Conservation (phyloP, 2,329 filamentous ascomycete species). For the Talaromyces rugulosus region DNA sequence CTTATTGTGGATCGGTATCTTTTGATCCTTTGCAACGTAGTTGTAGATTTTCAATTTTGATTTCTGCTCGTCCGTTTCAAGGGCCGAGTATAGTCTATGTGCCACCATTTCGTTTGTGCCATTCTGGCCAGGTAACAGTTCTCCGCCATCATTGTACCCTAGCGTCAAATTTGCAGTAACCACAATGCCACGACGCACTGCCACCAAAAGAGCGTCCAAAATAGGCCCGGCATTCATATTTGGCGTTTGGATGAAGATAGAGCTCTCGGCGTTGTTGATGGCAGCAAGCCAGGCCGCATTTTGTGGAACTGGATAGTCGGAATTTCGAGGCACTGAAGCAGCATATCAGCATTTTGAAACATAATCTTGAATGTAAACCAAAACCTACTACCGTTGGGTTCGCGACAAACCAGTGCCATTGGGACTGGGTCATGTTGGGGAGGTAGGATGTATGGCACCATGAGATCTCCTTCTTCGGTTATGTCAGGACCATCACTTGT, state of each 20-base stretch:
- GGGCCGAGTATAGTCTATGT: slow-evolving; percentile 52
- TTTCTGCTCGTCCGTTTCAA: slow-evolving; percentile 51
- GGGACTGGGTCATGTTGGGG: slow-evolving; percentile 55
- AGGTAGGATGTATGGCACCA: slow-evolving; percentile 64
- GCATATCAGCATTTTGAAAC: not conserved
- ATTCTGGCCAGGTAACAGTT: slow-evolving; percentile 70
- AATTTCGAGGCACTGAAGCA: slow-evolving; percentile 51
- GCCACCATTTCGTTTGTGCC: slow-evolving; percentile 71
- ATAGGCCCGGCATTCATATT: slow-evolving; percentile 70
- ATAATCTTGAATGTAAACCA: not conserved
- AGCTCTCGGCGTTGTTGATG: slow-evolving; percentile 58
- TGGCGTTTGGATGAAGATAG: slow-evolving; percentile 74
- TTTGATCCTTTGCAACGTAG: slow-evolving; percentile 72
- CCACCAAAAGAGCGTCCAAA: slow-evolving; percentile 58
- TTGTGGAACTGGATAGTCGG: slow-evolving; percentile 62
- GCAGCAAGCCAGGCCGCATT: slow-evolving; percentile 71
- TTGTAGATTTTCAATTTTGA: slow-evolving; percentile 58
- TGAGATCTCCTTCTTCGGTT: slow-evolving; percentile 48
- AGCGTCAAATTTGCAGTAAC: slow-evolving; percentile 70
- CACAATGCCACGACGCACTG: slow-evolving; percentile 63
- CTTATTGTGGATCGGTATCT: slow-evolving; percentile 60
- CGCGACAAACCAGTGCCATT: slow-evolving; percentile 67
- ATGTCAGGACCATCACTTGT: slow-evolving; percentile 53
- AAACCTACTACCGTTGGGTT: slow-evolving; percentile 55
- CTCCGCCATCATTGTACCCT: slow-evolving; percentile 74